Percentiles rank a stretch among this genome's conserved stretches.
Conservation (phyloP, 2,329 filamentous ascomycete species). For the Rhexocercosporidium sp. region DNA sequence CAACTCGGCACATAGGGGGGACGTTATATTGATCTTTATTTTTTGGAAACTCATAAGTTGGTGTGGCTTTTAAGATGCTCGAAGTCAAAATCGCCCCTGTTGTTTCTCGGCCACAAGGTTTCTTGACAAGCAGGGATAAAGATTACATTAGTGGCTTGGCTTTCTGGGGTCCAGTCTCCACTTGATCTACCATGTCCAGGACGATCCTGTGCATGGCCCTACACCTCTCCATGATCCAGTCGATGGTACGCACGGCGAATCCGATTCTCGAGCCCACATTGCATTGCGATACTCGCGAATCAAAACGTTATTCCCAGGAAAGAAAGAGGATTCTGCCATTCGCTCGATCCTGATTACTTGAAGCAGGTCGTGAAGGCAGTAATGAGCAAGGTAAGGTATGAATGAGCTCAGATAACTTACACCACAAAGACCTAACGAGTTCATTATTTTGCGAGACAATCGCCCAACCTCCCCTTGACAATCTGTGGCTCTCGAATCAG, state of each 20-base stretch:
- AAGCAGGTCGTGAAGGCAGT: not conserved
- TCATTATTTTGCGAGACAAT: not conserved
- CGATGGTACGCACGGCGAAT: not conserved
- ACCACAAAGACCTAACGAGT: not conserved
- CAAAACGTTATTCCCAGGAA: not conserved
- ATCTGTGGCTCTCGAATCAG: slow-evolving; percentile 5
- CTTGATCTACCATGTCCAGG: not conserved
- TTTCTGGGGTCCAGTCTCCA: not conserved
- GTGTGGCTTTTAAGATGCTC: not conserved
- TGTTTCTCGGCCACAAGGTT: not conserved
- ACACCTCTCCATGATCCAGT: not conserved
- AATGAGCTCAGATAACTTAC: not conserved
- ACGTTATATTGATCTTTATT: not conserved
- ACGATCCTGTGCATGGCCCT: not conserved
- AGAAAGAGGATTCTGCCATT: slow-evolving; percentile 1
- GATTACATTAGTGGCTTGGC: not conserved
- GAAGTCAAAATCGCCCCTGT: not conserved
- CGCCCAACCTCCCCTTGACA: slow-evolving; percentile 3
- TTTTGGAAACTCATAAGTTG: not conserved
- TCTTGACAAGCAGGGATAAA: not conserved
- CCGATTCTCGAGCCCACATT: not conserved
- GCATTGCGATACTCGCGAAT: not conserved
- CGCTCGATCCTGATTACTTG: not conserved
- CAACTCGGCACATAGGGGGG: not conserved
- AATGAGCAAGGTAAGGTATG: not conserved